Percentiles rank a stretch among this genome's conserved stretches.
Conservation (phyloP, 1,139 yeast species). For the Kurtzmaniella quercitrusa region DNA sequence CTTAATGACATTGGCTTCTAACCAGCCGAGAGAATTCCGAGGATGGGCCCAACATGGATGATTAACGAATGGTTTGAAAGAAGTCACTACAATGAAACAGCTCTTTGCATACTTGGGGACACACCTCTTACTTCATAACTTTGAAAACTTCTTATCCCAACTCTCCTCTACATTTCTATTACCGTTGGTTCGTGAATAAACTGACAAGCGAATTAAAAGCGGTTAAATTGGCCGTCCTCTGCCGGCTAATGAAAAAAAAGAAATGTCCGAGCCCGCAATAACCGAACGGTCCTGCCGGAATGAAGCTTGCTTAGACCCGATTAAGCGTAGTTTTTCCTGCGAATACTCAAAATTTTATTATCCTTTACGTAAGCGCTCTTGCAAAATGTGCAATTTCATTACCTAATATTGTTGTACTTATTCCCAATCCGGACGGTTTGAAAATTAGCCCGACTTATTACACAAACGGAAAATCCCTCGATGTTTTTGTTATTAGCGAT, state of each 20-base stretch:
- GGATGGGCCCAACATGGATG: too few relatives aligned
- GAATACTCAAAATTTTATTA: neutral
- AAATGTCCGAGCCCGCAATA: neutral
- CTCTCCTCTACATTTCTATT: neutral
- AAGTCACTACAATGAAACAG: too few relatives aligned
- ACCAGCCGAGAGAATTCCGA: too few relatives aligned
- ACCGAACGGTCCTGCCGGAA: conserved; percentile 4
- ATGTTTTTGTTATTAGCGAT: conserved; percentile 3
- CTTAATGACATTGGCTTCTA: too few relatives aligned
- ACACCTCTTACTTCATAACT: too few relatives aligned
- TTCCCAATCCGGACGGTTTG: conserved; percentile 2
- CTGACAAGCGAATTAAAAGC: neutral
- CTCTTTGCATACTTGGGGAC: too few relatives aligned
- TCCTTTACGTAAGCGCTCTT: neutral
- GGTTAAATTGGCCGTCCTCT: neutral
- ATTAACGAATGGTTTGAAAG: too few relatives aligned
- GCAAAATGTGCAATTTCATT: neutral
- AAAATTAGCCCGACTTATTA: neutral
- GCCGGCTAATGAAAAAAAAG: neutral
- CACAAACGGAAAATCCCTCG: conserved; percentile 4
- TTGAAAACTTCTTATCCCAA: neutral
- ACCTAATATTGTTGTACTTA: conserved; percentile 4
- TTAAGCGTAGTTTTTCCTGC: neutral
- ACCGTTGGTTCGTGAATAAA: neutral
- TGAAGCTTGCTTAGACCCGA: neutral